A percentile compares a stretch with the other conserved stretches of the same genome.
These are phyloP conservation scores for Umbilicaria muhlenbergii DNA, from an alignment of 495 filamentous ascomycete genomes.

Conservation along the genomic window DNA sequence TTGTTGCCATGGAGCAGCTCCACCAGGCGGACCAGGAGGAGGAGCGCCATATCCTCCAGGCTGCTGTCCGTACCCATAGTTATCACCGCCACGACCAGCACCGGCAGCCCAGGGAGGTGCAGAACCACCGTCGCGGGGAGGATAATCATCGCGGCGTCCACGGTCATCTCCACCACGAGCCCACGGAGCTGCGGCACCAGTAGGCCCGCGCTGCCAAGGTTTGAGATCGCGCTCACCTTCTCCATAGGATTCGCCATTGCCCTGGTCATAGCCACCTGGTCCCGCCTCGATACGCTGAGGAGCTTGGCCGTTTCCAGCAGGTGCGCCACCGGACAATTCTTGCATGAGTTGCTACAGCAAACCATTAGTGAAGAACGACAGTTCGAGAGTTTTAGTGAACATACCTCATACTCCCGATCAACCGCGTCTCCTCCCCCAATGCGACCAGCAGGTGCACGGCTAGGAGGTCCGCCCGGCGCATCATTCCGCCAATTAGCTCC, in stretches of 20 bases:
- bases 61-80: conserved; percentile 33
- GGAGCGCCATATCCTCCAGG: conserved; percentile 18
- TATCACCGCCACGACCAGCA: conserved; percentile 27
- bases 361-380: not conserved
- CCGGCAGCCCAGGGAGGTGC: conserved; percentile 40
- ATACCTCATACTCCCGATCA: conserved; percentile 87
- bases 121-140: conserved; percentile 26
- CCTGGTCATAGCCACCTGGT: conserved; percentile 41
- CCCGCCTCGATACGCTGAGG: conserved; percentile 81
- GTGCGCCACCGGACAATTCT: conserved; percentile 73
- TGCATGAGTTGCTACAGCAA: conserved; percentile 76
- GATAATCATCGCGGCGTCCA: conserved; percentile 32
- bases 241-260: conserved; percentile 20
- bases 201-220: conserved; percentile 85
- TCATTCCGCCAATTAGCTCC: conserved; percentile 85
- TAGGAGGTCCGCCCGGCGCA: conserved; percentile 25
- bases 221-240: conserved; percentile 46
- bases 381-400: conserved; percentile 15
- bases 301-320: conserved; percentile 43
- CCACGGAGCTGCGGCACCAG: conserved; percentile 74
- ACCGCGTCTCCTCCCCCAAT: conserved; percentile 69
- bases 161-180: conserved; percentile 43
- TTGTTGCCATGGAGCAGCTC: conserved; percentile 58
- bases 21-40: conserved; percentile 26
- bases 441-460: conserved; percentile 42